Evolutionary conservation across 2,329 filamentous ascomycete genomes (phyloP).

Genomic region (Coniochaeta hoffmannii): DNA sequence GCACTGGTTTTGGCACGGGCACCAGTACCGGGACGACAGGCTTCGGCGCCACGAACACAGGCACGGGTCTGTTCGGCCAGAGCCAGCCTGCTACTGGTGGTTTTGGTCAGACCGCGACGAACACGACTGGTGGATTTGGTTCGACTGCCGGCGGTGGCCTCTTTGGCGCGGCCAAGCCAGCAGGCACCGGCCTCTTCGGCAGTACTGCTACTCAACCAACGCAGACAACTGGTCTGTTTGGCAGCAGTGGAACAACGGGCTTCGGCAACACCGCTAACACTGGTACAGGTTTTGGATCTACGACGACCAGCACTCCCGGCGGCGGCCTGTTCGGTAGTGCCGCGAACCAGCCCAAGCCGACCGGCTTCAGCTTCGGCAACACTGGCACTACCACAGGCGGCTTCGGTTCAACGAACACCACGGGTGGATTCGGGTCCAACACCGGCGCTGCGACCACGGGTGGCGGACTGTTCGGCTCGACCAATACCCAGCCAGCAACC

Average conservation of each 20-base stretch:
- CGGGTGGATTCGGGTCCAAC: constrained; percentile 24
- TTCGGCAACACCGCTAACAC: constrained; percentile 13
- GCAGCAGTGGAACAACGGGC: constrained; percentile 8
- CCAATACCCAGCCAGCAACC: constrained; percentile 24
- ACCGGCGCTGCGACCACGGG: constrained; percentile 18
- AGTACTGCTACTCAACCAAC: constrained; percentile 12
- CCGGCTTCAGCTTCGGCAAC: constrained; percentile 13
- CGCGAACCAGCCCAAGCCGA: constrained; percentile 14
- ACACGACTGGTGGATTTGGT: constrained; percentile 33
- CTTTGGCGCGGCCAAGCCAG: constrained; percentile 30
- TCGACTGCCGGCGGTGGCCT: constrained; percentile 31
- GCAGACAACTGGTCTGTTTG: constrained; percentile 28
- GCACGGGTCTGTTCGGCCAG: constrained; percentile 31
- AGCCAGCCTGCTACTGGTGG: constrained; percentile 30
- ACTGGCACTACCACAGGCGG: constrained; percentile 11
- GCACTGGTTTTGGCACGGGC: constrained; percentile 34
- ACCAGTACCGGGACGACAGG: constrained; percentile 5
- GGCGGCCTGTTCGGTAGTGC: constrained; percentile 21
- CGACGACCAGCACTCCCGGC: constrained; percentile 18
- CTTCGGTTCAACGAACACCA: constrained; percentile 24
- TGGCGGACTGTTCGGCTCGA: constrained; percentile 36
- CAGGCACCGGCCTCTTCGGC: constrained; percentile 23
- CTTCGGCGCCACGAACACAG: constrained; percentile 19
- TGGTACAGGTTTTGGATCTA: constrained; percentile 21
- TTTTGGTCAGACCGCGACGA: constrained; percentile 34